Evolutionary conservation across 2,329 filamentous ascomycete genomes (phyloP).

Genomic region (Talaromyces atroroseus): DNA sequence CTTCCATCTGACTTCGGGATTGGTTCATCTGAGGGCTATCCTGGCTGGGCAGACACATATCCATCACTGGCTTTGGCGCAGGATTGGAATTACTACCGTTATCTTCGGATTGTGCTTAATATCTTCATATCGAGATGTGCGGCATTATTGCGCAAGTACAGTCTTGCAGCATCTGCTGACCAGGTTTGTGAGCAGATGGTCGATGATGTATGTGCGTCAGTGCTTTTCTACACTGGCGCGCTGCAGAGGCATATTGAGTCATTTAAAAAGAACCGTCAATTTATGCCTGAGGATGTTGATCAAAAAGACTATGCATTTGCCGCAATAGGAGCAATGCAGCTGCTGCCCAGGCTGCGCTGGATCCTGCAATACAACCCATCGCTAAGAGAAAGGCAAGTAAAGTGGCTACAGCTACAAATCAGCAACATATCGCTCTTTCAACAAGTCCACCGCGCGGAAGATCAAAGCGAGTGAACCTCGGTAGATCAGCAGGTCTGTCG

Average conservation of each 20-base stretch:
- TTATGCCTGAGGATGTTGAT: neutral
- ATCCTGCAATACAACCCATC: neutral
- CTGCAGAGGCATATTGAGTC: neutral
- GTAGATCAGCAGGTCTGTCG: neutral
- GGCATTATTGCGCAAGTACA: neutral
- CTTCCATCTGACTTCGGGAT: neutral
- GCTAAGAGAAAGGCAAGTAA: neutral
- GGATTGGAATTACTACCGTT: constrained; percentile 6
- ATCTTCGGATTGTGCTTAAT: constrained; percentile 5
- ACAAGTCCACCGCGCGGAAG: neutral
- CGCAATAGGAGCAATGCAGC: neutral
- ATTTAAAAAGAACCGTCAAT: neutral
- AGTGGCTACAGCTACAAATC: neutral
- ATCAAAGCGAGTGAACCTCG: neutral
- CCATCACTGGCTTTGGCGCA: constrained; percentile 3
- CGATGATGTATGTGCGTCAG: constrained; percentile 2
- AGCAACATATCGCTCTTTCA: constrained; percentile 1
- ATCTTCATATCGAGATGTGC: constrained; percentile 5
- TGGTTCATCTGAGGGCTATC: neutral
- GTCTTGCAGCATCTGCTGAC: neutral
- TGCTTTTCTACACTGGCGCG: constrained; percentile 1
- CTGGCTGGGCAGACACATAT: constrained; percentile 3
- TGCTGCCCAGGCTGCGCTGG: constrained; percentile 5
- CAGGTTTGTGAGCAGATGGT: constrained; percentile 7
- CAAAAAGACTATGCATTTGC: neutral